Conservation (phyloP, 495 filamentous ascomycete genomes). For the Podospora didyma region DNA sequence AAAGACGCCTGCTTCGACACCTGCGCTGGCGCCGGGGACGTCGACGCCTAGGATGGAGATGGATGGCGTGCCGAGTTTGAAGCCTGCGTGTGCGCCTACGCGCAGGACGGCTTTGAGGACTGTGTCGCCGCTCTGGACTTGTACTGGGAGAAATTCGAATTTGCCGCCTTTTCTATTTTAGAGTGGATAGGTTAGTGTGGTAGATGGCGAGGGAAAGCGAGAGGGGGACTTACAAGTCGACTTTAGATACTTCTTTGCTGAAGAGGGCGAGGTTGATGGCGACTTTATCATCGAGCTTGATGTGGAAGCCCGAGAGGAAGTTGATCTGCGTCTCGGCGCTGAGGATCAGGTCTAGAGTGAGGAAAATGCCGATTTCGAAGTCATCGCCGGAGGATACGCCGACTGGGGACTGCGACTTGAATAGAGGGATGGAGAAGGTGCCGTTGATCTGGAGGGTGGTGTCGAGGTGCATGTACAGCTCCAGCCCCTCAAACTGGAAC, state of each 20-base stretch:
- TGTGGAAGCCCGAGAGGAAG: conserved; percentile 49
- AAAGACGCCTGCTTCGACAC: conserved; percentile 45
- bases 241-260: conserved; percentile 37
- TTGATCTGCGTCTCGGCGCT: conserved; percentile 41
- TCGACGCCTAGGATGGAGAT: not conserved
- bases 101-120: conserved; percentile 43
- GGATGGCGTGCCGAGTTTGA: conserved; percentile 26
- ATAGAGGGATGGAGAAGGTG: conserved; percentile 48
- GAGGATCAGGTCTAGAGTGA: conserved; percentile 46
- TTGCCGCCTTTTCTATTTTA: conserved; percentile 48
- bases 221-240: conserved; percentile 39
- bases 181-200: not conserved
- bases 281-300: conserved; percentile 46
- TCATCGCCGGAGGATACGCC: conserved; percentile 34
- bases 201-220: not conserved
- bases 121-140: conserved; percentile 34
- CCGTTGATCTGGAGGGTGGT: conserved; percentile 37
- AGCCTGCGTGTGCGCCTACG: conserved; percentile 41
- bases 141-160: conserved; percentile 55
- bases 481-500: conserved; percentile 46
- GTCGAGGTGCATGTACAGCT: conserved; percentile 50
- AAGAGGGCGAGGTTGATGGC: conserved; percentile 42
- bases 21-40: conserved; percentile 24
- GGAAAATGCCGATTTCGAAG: conserved; percentile 37
- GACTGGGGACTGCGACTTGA: conserved; percentile 30